phyloP scores from a whole-genome alignment of 805 yeast genomes.

The Schizosaccharomyces cryophilus region DNA sequence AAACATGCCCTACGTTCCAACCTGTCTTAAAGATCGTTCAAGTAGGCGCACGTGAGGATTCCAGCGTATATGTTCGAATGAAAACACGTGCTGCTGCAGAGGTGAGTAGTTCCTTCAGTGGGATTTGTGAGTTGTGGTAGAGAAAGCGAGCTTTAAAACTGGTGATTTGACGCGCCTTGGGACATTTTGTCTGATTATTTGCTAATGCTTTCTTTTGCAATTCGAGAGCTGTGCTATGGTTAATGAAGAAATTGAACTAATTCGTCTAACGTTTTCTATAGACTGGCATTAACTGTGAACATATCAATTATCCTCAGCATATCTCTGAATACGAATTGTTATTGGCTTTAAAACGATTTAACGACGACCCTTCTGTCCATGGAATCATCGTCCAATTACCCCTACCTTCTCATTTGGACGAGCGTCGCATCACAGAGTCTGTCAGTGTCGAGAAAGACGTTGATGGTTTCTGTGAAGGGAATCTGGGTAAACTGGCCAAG shows the following conservation, averaged over 20 bases:
- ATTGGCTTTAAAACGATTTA: conserved; percentile 32
- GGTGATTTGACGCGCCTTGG: background rate
- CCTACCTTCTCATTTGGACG: conserved; percentile 56
- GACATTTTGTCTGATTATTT: background rate
- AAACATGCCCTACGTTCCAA: conserved; percentile 25
- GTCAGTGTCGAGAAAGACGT: conserved; percentile 75
- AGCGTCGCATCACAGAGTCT: conserved; percentile 51
- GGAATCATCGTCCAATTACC: conserved; percentile 85
- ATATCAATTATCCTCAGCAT: conserved; percentile 38
- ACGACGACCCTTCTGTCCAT: conserved; percentile 51
- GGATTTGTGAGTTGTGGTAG: background rate
- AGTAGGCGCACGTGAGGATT: conserved; percentile 76
- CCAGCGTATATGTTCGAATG: conserved; percentile 75
- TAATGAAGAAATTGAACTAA: background rate
- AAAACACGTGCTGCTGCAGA: conserved; percentile 74
- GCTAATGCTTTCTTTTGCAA: background rate
- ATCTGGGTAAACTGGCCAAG: conserved; percentile 75
- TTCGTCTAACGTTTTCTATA: background rate
- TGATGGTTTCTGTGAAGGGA: conserved; percentile 77
- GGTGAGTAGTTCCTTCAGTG: conserved; percentile 2
- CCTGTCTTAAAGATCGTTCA: conserved; percentile 70
- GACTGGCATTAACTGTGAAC: conserved; percentile 46
- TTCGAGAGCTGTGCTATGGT: background rate
- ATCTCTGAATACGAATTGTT: conserved; percentile 33
- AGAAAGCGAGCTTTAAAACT: background rate